Percentiles rank a stretch among this genome's conserved stretches.
Conservation (phyloP, 371 early-diverging fungal genomes). For the Coemansia sp. region DNA sequence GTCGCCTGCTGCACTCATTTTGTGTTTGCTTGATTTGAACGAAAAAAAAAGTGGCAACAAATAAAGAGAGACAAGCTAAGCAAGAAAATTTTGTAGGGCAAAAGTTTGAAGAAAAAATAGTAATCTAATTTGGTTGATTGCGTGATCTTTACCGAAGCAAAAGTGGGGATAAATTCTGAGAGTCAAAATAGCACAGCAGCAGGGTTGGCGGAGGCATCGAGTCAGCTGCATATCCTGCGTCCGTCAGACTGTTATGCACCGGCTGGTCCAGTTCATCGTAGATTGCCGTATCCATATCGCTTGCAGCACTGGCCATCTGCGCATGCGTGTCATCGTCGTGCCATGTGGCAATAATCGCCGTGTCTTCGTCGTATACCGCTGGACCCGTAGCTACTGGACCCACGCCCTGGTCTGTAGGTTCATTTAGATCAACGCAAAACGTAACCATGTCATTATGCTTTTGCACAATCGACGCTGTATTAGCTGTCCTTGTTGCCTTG, state of each 20-base stretch:
- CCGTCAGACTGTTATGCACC: background rate
- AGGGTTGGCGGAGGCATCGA: background rate
- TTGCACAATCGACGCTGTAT: conserved; percentile 1
- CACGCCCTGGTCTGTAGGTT: background rate
- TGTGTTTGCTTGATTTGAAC: background rate
- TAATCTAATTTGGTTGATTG: background rate
- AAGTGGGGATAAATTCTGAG: background rate
- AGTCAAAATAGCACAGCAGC: background rate
- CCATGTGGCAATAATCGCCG: conserved; percentile 5
- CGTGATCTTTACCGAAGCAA: background rate
- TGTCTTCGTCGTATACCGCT: background rate
- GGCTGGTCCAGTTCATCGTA: background rate
- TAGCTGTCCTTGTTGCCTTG: background rate
- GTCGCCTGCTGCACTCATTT: conserved; percentile 39
- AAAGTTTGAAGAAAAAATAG: conserved; percentile 1
- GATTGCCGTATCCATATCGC: background rate
- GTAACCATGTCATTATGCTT: background rate
- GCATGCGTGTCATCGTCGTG: conserved; percentile 2
- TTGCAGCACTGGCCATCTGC: background rate
- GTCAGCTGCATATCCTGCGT: background rate
- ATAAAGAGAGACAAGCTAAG: background rate
- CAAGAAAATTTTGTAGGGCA: conserved; percentile 5
- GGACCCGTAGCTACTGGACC: background rate
- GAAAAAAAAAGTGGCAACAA: background rate
- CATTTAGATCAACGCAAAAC: background rate